phyloP scores from a whole-genome alignment of 2,329 filamentous ascomycete genomes.

The Neurospora sp. region DNA sequence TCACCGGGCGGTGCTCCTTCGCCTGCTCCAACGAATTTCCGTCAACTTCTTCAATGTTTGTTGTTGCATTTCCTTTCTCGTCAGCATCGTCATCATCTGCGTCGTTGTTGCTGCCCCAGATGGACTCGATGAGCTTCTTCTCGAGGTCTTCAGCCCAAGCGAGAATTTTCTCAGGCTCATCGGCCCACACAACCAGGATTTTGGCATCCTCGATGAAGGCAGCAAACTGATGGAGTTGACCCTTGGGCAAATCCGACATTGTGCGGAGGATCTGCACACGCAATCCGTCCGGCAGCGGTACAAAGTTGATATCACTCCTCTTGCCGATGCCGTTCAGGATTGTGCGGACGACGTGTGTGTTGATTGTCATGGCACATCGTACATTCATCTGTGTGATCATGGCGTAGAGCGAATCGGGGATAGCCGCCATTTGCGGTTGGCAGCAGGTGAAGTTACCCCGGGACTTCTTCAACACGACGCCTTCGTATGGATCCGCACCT shows the following conservation, averaged over 20 bases:
- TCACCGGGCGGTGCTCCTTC: constrained; percentile 36
- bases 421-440: constrained; percentile 27
- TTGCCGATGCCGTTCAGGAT: constrained; percentile 38
- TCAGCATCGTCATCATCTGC: constrained; percentile 23
- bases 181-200: constrained; percentile 55
- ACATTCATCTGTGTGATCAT: constrained; percentile 31
- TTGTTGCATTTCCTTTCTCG: constrained; percentile 14
- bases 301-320: constrained; percentile 36
- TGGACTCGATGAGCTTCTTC: constrained; percentile 43
- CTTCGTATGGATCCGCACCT: constrained; percentile 27
- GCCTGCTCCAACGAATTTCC: constrained; percentile 30
- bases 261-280: constrained; percentile 53
- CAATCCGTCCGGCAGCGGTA: constrained; percentile 48
- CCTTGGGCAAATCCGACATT: constrained; percentile 45
- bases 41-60: constrained; percentile 33
- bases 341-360: constrained; percentile 53
- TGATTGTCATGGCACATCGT: constrained; percentile 57
- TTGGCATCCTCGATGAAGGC: constrained; percentile 51
- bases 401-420: constrained; percentile 26
- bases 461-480: constrained; percentile 30
- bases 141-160: constrained; percentile 42
- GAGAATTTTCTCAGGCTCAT: constrained; percentile 47
- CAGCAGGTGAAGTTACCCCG: constrained; percentile 29
- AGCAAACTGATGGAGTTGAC: constrained; percentile 57
- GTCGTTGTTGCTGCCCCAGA: constrained; percentile 39